phyloP scores from a whole-genome alignment of 768 basidiomycete genomes.

The Auricularia cornea region DNA sequence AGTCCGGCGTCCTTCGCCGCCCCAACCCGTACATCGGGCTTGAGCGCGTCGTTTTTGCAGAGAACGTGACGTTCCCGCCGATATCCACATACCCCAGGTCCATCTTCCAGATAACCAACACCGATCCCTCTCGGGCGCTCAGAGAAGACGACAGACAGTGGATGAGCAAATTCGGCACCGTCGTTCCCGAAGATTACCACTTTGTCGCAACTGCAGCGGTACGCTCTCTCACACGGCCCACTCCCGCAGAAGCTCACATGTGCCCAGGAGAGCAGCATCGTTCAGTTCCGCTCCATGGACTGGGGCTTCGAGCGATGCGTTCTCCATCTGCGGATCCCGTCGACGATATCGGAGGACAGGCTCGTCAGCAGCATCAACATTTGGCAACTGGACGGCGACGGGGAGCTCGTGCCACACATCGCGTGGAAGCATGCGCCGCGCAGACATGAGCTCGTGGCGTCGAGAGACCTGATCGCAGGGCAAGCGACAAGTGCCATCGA shows the following conservation, averaged over 20 bases:
- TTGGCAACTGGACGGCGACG: too few species aligned
- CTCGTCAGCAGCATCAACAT: too few species aligned
- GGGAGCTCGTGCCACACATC: too few species aligned
- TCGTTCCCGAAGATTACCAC: background rate
- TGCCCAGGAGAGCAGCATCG: background rate
- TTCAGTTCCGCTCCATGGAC: background rate
- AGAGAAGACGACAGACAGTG: background rate
- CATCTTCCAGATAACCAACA: background rate
- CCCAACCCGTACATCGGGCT: background rate
- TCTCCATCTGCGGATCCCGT: background rate
- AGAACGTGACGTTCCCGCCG: background rate
- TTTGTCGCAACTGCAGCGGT: background rate
- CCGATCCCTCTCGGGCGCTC: too few species aligned
- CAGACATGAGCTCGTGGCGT: too few species aligned
- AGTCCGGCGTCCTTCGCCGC: background rate
- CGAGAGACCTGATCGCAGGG: too few species aligned
- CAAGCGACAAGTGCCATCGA: too few species aligned
- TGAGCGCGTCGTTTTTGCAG: background rate
- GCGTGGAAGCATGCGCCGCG: too few species aligned
- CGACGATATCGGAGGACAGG: background rate
- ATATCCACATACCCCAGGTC: background rate
- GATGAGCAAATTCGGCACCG: background rate
- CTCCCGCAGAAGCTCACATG: background rate
- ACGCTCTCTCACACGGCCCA: background rate
- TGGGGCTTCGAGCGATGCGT: background rate